Percentiles rank a stretch among this genome's conserved stretches.
Conservation (phyloP, 2,329 filamentous ascomycete genomes). For the Volutella citrinella region DNA sequence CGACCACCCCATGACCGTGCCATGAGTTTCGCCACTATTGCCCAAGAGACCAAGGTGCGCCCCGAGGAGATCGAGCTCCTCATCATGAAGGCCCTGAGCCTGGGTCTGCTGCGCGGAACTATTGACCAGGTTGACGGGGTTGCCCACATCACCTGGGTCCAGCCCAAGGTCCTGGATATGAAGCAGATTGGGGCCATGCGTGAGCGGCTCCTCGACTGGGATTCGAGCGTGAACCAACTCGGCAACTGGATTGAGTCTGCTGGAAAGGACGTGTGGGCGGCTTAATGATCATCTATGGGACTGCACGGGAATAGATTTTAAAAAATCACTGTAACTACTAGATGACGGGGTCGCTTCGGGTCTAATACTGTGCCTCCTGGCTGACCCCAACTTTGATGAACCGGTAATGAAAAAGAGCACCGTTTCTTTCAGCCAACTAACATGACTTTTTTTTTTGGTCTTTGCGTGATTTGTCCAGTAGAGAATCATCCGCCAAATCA, state of each 20-base stretch:
- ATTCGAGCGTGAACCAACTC: slow-evolving; percentile 90
- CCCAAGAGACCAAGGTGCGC: slow-evolving; percentile 87
- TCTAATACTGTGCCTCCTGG: too few species aligned
- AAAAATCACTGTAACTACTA: too few species aligned
- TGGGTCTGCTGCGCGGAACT: slow-evolving; percentile 84
- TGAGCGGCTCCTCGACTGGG: slow-evolving; percentile 85
- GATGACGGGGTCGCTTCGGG: too few species aligned
- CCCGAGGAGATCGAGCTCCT: slow-evolving; percentile 94
- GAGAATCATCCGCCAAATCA: too few species aligned
- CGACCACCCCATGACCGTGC: slow-evolving; percentile 92
- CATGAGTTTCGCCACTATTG: slow-evolving; percentile 87
- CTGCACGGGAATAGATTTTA: too few species aligned
- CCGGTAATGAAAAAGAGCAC: too few species aligned
- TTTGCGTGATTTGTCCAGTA: too few species aligned
- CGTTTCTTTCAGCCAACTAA: too few species aligned
- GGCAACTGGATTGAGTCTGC: slow-evolving; percentile 96
- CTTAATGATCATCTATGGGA: slow-evolving; percentile 42
- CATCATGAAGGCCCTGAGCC: slow-evolving; percentile 97
- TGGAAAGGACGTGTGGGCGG: slow-evolving; percentile 94
- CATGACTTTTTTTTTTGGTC: too few species aligned
- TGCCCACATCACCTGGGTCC: slow-evolving; percentile 96
- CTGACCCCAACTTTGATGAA: too few species aligned
- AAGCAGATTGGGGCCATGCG: slow-evolving; percentile 93
- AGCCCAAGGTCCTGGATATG: slow-evolving; percentile 96
- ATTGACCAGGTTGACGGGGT: slow-evolving; percentile 96